Conservation (phyloP, 2,329 filamentous ascomycete species). For the Verticillium albo-atrum region DNA sequence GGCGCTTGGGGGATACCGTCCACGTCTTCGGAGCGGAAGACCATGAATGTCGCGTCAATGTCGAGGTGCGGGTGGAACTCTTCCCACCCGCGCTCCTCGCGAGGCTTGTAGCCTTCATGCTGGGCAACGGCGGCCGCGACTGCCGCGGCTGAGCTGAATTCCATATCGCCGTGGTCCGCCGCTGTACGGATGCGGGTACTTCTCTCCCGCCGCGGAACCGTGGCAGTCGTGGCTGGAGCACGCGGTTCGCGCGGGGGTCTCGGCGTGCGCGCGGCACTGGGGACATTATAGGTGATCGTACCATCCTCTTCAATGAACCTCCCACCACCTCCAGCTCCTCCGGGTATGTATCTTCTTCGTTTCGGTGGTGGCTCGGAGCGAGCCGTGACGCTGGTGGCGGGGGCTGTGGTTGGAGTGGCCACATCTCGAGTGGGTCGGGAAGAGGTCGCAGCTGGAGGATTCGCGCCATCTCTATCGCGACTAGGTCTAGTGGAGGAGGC, state of each 20-base stretch:
- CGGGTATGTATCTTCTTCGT: slow-evolving; percentile 75
- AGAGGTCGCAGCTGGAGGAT: slow-evolving; percentile 17
- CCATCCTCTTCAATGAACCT: slow-evolving; percentile 74
- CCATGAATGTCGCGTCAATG: slow-evolving; percentile 73
- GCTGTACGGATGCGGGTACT: slow-evolving; percentile 52
- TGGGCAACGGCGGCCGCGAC: slow-evolving; percentile 84
- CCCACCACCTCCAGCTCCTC: slow-evolving; percentile 80
- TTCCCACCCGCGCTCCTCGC: slow-evolving; percentile 95
- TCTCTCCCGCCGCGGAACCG: slow-evolving; percentile 51
- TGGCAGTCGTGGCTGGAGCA: slow-evolving; percentile 13
- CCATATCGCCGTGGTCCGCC: slow-evolving; percentile 56
- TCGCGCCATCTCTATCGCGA: neutral
- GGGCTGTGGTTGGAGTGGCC: slow-evolving; percentile 15
- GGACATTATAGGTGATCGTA: slow-evolving; percentile 46
- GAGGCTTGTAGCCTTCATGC: slow-evolving; percentile 92
- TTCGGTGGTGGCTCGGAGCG: slow-evolving; percentile 61
- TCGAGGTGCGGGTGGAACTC: slow-evolving; percentile 96
- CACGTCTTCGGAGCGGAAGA: slow-evolving; percentile 79
- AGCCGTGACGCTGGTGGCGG: slow-evolving; percentile 12
- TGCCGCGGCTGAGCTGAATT: slow-evolving; percentile 83
- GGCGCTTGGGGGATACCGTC: slow-evolving; percentile 61
- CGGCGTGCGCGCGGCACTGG: slow-evolving; percentile 17
- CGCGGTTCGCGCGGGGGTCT: slow-evolving; percentile 24
- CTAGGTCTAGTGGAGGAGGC: neutral
- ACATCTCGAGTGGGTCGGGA: slow-evolving; percentile 29